Percentiles rank a stretch among this genome's conserved stretches.
phyloP scores from a whole-genome alignment of 495 filamentous ascomycete species.

The Oidiodendron maius region DNA sequence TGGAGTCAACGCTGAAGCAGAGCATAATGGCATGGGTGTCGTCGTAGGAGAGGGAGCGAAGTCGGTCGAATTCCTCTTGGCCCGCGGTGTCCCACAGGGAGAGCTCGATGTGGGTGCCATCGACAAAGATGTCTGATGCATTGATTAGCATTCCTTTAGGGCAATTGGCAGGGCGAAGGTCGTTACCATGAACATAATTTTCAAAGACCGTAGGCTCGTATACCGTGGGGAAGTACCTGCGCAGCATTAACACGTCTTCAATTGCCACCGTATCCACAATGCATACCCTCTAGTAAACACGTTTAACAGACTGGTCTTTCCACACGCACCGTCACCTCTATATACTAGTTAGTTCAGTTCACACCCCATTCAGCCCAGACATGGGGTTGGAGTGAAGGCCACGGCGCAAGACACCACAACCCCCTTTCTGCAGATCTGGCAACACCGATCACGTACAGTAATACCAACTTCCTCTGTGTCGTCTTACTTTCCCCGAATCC shows the following conservation, averaged over 20 bases:
- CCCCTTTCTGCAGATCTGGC: no score
- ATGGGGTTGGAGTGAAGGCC: no score
- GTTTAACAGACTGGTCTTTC: slow-evolving; percentile 95
- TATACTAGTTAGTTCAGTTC: slow-evolving; percentile 19
- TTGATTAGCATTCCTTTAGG: slow-evolving; percentile 8
- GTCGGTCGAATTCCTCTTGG: slow-evolving; percentile 97
- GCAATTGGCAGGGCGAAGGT: background rate
- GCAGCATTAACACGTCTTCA: background rate
- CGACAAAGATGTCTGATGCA: slow-evolving; percentile 85
- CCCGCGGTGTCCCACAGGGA: slow-evolving; percentile 98
- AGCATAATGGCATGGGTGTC: slow-evolving; percentile 98
- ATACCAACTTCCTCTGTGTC: slow-evolving; percentile 94
- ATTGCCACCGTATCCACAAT: background rate
- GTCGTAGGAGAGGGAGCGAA: slow-evolving; percentile 93
- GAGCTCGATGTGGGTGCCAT: slow-evolving; percentile 91
- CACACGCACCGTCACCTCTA: slow-evolving; percentile 94
- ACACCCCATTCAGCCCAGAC: background rate
- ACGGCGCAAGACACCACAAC: slow-evolving; percentile 11
- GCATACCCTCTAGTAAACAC: slow-evolving; percentile 93
- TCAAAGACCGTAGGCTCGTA: slow-evolving; percentile 99
- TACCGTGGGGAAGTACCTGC: slow-evolving; percentile 93
- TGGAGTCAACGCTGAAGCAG: slow-evolving; percentile 94
- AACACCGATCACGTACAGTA: slow-evolving; percentile 86
- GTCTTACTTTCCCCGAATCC: slow-evolving; percentile 57
- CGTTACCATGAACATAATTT: slow-evolving; percentile 95